These are phyloP conservation scores for Coniferiporia weirii DNA, from an alignment of 1,284 basidiomycete species.

Conservation along the genomic window DNA sequence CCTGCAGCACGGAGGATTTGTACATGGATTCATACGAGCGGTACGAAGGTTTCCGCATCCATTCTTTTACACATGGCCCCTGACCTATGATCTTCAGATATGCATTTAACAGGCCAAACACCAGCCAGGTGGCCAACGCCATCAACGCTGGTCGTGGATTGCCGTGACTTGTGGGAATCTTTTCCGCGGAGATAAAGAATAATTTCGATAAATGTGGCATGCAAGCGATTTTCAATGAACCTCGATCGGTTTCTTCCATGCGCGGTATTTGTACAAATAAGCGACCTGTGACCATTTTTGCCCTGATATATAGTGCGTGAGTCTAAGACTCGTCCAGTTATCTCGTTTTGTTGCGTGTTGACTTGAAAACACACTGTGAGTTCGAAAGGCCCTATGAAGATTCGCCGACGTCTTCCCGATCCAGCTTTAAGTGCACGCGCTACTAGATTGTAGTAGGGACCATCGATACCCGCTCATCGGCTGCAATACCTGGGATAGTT, in stretches of 20 bases:
- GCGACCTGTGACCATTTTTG: not conserved
- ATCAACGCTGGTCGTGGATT: conserved; percentile 58
- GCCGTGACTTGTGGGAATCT: conserved; percentile 38
- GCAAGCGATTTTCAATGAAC: not conserved
- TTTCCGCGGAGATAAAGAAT: not conserved
- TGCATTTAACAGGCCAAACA: conserved; percentile 67
- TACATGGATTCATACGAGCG: conserved; percentile 77
- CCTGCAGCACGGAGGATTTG: conserved; percentile 65
- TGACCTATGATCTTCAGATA: conserved; percentile 39
- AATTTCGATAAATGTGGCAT: not conserved
- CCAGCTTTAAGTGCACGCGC: too few relatives aligned
- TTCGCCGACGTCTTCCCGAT: too few relatives aligned
- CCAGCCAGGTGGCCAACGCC: conserved; percentile 66
- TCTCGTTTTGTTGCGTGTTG: too few relatives aligned
- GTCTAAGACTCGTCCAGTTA: not conserved
- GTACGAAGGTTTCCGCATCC: conserved; percentile 28
- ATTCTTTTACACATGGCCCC: not conserved
- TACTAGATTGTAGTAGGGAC: not conserved
- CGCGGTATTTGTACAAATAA: not conserved
- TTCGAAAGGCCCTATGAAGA: too few relatives aligned
- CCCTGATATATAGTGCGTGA: not conserved
- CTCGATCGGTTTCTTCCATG: not conserved
- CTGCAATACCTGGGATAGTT: not conserved
- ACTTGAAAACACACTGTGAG: too few relatives aligned
- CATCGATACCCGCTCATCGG: not conserved